These are phyloP conservation scores for Graphilbum ipis-grandicollis DNA, from an alignment of 2,329 filamentous ascomycete species.

Conservation along the genomic window DNA sequence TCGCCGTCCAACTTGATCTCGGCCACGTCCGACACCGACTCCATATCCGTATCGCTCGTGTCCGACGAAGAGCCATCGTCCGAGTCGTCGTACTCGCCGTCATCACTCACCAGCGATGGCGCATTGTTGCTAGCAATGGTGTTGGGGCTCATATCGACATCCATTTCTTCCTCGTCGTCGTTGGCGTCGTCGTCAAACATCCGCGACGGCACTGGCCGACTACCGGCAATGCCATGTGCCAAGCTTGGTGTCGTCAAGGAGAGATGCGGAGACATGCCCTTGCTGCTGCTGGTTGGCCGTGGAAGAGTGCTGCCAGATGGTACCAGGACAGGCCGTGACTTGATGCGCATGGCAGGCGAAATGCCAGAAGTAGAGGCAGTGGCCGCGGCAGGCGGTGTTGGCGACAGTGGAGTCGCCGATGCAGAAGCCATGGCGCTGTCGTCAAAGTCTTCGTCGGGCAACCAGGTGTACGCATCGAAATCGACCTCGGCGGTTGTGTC, in stretches of 20 bases:
- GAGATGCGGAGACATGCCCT: slow-evolving; percentile 26
- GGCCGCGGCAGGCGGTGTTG: no score
- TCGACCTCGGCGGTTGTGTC: slow-evolving; percentile 42
- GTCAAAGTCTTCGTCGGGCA: slow-evolving; percentile 37
- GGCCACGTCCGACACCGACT: slow-evolving; percentile 40
- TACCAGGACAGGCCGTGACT: slow-evolving; percentile 38
- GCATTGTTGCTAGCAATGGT: slow-evolving; percentile 58
- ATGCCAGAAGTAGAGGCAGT: no score
- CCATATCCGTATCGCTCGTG: slow-evolving; percentile 39
- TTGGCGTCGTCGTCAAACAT: slow-evolving; percentile 16
- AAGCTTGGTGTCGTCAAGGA: slow-evolving; percentile 21
- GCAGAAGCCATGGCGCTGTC: slow-evolving; percentile 14
- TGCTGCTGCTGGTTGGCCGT: slow-evolving; percentile 29
- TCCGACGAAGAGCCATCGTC: slow-evolving; percentile 47
- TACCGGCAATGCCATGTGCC: slow-evolving; percentile 14
- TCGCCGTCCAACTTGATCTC: slow-evolving; percentile 45
- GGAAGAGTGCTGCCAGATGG: slow-evolving; percentile 13
- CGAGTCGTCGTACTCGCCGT: slow-evolving; percentile 61
- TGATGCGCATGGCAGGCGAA: slow-evolving; percentile 27
- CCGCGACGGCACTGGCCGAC: not conserved
- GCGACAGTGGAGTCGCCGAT: not conserved
- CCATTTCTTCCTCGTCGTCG: slow-evolving; percentile 33
- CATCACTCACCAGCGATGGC: slow-evolving; percentile 64
- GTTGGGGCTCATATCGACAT: slow-evolving; percentile 49
- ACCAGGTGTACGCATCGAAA: slow-evolving; percentile 21